Percentiles rank a stretch among this genome's conserved stretches.
Evolutionary conservation across 768 basidiomycete species (phyloP).

Genomic region (Pilatotrama ljubarskyi): DNA sequence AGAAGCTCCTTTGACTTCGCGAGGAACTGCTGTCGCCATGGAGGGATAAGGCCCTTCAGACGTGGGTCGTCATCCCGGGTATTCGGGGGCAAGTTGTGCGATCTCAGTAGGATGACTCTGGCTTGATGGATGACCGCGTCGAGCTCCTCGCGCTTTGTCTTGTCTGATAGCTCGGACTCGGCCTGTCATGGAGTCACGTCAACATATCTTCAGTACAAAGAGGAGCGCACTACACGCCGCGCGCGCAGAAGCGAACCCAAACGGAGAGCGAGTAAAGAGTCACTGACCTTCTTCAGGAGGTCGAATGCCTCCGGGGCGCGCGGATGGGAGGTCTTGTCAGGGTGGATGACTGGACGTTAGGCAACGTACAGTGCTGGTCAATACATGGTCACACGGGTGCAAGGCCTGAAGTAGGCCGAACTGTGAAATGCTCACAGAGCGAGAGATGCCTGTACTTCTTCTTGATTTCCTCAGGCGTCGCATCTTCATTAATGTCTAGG

Average conservation of each 20-base stretch:
- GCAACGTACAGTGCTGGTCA: slow-evolving; percentile 43
- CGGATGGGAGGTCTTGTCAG: slow-evolving; percentile 91
- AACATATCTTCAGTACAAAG: not conserved
- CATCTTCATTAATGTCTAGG: slow-evolving; percentile 72
- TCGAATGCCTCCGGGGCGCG: slow-evolving; percentile 93
- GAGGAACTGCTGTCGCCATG: slow-evolving; percentile 67
- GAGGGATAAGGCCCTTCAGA: slow-evolving; percentile 54
- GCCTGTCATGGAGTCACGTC: slow-evolving; percentile 51
- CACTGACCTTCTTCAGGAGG: slow-evolving; percentile 81
- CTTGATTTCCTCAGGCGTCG: slow-evolving; percentile 82
- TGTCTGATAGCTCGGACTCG: slow-evolving; percentile 78
- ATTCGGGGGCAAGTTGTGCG: slow-evolving; percentile 58
- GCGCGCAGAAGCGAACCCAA: no score
- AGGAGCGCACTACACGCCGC: not conserved
- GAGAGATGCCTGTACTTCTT: slow-evolving; percentile 85
- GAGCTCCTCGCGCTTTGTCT: slow-evolving; percentile 76
- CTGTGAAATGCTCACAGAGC: slow-evolving; percentile 57
- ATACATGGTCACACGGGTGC: slow-evolving; percentile 7
- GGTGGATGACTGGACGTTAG: slow-evolving; percentile 82
- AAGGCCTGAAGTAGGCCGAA: not conserved
- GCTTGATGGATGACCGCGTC: slow-evolving; percentile 80
- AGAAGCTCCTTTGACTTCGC: slow-evolving; percentile 79
- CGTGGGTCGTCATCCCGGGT: slow-evolving; percentile 59
- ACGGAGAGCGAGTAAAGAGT: not conserved
- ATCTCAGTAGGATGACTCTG: slow-evolving; percentile 64